phyloP scores from a whole-genome alignment of 106 monocot species.

The Dioscorea alata region DNA sequence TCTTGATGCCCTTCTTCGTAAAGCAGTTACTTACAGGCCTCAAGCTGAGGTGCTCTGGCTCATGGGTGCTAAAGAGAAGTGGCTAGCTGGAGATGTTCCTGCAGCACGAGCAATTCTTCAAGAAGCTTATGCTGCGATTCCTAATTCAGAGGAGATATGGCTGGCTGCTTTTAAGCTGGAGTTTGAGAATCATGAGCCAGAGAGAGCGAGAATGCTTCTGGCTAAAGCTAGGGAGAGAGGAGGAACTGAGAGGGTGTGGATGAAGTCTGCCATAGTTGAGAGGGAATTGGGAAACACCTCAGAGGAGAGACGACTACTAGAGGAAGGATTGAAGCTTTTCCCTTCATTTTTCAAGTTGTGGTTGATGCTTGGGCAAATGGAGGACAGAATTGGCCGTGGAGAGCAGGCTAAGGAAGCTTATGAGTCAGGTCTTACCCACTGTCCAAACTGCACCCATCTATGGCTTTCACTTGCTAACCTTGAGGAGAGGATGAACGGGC shows the following conservation, averaged over 20 bases:
- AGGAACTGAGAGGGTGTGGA: conserved; percentile 98
- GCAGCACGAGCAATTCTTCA: conserved; percentile 90
- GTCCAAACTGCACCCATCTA: conserved; percentile 63
- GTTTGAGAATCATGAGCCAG: conserved; percentile 93
- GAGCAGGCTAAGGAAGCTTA: conserved; percentile 75
- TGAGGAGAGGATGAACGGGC: conserved; percentile 72
- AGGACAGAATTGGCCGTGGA: conserved; percentile 56
- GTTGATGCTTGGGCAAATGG: conserved; percentile 99
- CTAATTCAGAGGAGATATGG: conserved; percentile 98
- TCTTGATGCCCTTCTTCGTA: conserved; percentile 79
- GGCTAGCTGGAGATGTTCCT: conserved; percentile 94
- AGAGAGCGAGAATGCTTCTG: conserved; percentile 93
- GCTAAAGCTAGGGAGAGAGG: conserved; percentile 93
- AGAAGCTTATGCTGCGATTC: conserved; percentile 98
- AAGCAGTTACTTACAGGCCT: conserved; percentile 85
- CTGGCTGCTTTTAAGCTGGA: conserved; percentile 98
- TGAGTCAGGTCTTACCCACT: conserved; percentile 72
- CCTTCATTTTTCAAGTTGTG: conserved; percentile 89
- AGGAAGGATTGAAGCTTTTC: conserved; percentile 77
- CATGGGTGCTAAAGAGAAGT: conserved; percentile 99
- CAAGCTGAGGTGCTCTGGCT: conserved; percentile 96
- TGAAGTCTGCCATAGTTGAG: conserved; percentile 98
- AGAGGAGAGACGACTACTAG: conserved; percentile 74
- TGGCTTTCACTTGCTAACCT: conserved; percentile 88
- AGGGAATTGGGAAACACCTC: conserved; percentile 71